A percentile compares a stretch with the other conserved stretches of the same genome.
These are phyloP conservation scores for Plasmodium inui DNA, from an alignment of 169 alveolate genomes.

Conservation along the genomic window DNA sequence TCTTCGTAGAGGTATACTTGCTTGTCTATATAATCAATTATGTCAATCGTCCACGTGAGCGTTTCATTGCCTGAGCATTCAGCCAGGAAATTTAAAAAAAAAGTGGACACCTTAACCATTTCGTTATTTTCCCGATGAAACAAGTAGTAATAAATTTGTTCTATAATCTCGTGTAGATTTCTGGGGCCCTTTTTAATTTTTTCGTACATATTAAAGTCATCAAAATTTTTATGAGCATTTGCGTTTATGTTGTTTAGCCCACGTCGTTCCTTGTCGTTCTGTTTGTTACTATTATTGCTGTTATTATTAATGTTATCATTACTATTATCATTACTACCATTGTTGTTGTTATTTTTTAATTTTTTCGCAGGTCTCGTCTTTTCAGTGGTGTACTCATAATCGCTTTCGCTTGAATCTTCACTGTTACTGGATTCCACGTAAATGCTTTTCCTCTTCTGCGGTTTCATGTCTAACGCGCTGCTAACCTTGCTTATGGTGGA, in stretches of 20 bases:
- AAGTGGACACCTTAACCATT: slow-evolving; percentile 65
- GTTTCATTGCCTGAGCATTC: slow-evolving; percentile 75
- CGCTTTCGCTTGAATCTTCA: slow-evolving; percentile 62
- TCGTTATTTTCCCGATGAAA: slow-evolving; percentile 56
- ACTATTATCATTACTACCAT: background rate
- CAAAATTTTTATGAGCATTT: slow-evolving; percentile 45
- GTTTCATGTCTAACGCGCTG: slow-evolving; percentile 12
- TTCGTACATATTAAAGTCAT: slow-evolving; percentile 73
- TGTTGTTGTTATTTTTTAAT: slow-evolving; percentile 3
- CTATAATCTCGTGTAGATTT: slow-evolving; percentile 68
- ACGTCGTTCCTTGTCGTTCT: background rate
- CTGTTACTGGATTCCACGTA: slow-evolving; percentile 61
- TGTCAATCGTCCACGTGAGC: slow-evolving; percentile 69
- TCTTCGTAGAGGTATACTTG: slow-evolving; percentile 69
- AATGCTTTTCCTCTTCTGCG: slow-evolving; percentile 59
- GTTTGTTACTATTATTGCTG: background rate
- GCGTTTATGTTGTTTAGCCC: background rate
- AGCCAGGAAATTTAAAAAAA: slow-evolving; percentile 72
- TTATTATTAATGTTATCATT: background rate
- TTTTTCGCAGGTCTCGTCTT: slow-evolving; percentile 24
- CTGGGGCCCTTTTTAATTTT: slow-evolving; percentile 64
- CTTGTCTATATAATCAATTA: slow-evolving; percentile 74
- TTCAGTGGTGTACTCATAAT: slow-evolving; percentile 53
- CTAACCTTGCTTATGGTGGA: slow-evolving; percentile 2
- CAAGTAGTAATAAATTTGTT: slow-evolving; percentile 62